These are phyloP conservation scores for Fereydounia khargensis DNA, from an alignment of 1,284 basidiomycete species.

Conservation along the genomic window DNA sequence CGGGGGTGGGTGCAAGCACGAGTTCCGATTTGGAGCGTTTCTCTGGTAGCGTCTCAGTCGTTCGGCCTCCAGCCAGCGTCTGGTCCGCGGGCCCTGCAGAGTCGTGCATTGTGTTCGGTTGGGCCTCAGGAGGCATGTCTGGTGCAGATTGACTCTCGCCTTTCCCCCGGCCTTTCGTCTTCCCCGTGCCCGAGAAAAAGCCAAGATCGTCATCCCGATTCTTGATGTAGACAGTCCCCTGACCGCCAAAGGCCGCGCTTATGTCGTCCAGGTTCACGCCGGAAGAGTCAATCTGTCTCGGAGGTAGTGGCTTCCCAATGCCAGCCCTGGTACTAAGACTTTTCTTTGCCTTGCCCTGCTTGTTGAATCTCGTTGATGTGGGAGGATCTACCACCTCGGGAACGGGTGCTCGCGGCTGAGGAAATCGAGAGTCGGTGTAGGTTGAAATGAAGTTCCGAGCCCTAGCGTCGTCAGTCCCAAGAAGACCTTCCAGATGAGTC, in stretches of 20 bases:
- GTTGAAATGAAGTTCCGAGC: constrained; percentile 20
- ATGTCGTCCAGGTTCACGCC: constrained; percentile 14
- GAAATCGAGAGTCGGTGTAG: constrained; percentile 21
- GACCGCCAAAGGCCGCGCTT: constrained; percentile 22
- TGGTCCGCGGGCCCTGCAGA: no score
- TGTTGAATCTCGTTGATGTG: not conserved
- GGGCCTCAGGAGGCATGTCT: not conserved
- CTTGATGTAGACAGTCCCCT: constrained; percentile 28
- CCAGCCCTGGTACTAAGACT: constrained; percentile 18
- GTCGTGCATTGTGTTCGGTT: not conserved
- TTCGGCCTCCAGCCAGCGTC: not conserved
- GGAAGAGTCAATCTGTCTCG: constrained; percentile 8
- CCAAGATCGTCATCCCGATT: constrained; percentile 14
- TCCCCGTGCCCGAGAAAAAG: constrained; percentile 17
- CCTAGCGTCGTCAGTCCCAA: constrained; percentile 17
- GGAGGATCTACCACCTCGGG: no score
- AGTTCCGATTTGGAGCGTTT: constrained; percentile 9
- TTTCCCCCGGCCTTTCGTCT: constrained; percentile 11
- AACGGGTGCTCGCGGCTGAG: not conserved
- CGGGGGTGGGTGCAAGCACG: constrained; percentile 18
- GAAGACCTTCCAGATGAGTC: constrained; percentile 22
- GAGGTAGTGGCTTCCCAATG: constrained; percentile 15
- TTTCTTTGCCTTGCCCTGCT: constrained; percentile 14
- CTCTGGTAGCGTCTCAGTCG: no score
- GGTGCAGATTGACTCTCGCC: not conserved